phyloP scores from a whole-genome alignment of 129 eudicot genomes.

The Tanacetum coccineum region DNA sequence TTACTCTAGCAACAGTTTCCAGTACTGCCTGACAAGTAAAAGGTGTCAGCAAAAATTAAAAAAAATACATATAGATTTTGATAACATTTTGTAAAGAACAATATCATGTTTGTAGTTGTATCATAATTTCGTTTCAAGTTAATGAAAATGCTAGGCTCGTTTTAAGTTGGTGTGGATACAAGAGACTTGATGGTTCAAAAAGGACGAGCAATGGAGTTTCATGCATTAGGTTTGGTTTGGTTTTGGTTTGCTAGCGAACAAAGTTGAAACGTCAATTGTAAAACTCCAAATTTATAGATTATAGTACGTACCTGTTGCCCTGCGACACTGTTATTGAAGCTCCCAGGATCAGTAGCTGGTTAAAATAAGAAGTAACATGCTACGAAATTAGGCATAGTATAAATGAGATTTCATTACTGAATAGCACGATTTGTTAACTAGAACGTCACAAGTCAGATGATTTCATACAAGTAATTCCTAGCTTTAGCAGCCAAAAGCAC shows the following conservation, averaged over 20 bases:
- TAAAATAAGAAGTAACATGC: conserved; percentile 3
- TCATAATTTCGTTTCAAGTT: too few relatives aligned
- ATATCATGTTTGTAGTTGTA: neutral
- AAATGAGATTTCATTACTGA: conserved; percentile 3
- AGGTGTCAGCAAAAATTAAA: conserved; percentile 16
- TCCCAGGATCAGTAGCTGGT: conserved; percentile 81
- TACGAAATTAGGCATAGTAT: neutral
- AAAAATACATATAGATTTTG: conserved; percentile 4
- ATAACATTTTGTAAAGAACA: neutral
- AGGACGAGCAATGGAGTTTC: conserved; percentile 1
- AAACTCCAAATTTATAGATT: conserved; percentile 7
- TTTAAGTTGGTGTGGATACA: too few relatives aligned
- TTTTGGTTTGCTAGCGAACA: conserved; percentile 18
- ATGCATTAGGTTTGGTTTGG: too few relatives aligned
- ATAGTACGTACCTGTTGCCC: conserved; percentile 67
- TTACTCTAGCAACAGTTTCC: conserved; percentile 97
- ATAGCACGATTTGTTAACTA: conserved; percentile 12
- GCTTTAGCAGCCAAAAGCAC: neutral
- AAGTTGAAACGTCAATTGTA: conserved; percentile 7
- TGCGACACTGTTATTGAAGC: conserved; percentile 91
- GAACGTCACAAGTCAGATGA: conserved; percentile 10
- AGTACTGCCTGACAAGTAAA: conserved; percentile 69
- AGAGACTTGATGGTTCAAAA: too few relatives aligned
- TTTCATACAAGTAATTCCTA: conserved; percentile 8
- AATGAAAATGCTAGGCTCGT: too few relatives aligned